phyloP scores from a whole-genome alignment of 1,284 basidiomycete genomes.

The Ceratobasidium sp. region DNA sequence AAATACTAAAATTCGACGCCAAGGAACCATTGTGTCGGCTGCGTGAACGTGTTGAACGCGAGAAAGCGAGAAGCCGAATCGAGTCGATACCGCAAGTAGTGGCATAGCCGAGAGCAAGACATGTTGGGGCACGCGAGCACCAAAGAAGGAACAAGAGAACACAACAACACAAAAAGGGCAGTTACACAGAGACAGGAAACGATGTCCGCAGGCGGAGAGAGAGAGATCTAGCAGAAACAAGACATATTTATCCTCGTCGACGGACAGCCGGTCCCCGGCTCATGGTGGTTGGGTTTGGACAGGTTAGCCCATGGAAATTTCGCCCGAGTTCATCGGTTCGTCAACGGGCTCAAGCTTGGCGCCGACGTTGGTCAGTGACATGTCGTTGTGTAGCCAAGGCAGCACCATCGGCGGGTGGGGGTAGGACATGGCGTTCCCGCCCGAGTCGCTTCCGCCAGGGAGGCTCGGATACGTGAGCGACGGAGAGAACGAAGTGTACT shows the following conservation, averaged over 20 bases:
- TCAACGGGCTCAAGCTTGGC: slow-evolving; percentile 46
- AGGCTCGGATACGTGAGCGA: slow-evolving; percentile 64
- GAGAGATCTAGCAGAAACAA: slow-evolving; percentile 35
- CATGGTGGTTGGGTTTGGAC: not conserved
- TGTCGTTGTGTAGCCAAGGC: slow-evolving; percentile 38
- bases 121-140: slow-evolving; percentile 15
- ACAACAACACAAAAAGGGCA: slow-evolving; percentile 15
- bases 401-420: slow-evolving; percentile 62
- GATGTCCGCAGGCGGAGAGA: slow-evolving; percentile 37
- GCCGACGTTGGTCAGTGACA: slow-evolving; percentile 37
- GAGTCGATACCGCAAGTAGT: slow-evolving; percentile 33
- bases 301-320: slow-evolving; percentile 36
- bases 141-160: slow-evolving; percentile 9
- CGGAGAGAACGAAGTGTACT: slow-evolving; percentile 66
- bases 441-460: slow-evolving; percentile 20
- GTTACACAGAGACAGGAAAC: slow-evolving; percentile 23
- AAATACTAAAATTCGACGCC: slow-evolving; percentile 34
- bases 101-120: slow-evolving; percentile 41
- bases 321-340: slow-evolving; percentile 46
- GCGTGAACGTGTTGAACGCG: slow-evolving; percentile 42
- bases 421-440: slow-evolving; percentile 61
- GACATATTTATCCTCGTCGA: slow-evolving; percentile 37
- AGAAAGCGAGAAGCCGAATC: slow-evolving; percentile 34
- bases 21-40: slow-evolving; percentile 16
- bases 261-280: slow-evolving; percentile 8